Conservation (phyloP, 352 stramenopile genomes). For the Globisporangium takayamanum region DNA sequence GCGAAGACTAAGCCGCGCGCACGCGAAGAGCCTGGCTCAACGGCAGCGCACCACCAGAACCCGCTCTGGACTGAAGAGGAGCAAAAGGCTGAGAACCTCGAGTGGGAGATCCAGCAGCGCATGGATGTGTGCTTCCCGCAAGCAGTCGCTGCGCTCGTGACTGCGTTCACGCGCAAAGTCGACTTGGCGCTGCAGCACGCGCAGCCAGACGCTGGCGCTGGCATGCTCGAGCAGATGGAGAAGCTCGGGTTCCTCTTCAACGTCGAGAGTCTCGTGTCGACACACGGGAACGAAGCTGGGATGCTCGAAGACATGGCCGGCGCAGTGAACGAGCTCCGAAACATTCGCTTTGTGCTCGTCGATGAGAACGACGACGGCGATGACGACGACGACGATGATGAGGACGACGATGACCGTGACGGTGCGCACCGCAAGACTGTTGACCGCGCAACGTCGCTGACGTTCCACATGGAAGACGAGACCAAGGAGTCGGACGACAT, state of each 20-base stretch:
- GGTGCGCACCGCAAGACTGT: constrained; percentile 13
- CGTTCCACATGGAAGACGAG: constrained; percentile 71
- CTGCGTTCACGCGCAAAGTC: constrained; percentile 74
- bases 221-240: constrained; percentile 71
- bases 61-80: constrained; percentile 80
- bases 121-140: constrained; percentile 85
- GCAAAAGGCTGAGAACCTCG: constrained; percentile 68
- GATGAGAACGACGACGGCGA: constrained; percentile 61
- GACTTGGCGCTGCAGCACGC: constrained; percentile 64
- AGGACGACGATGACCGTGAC: constrained; percentile 24
- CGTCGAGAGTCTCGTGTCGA: constrained; percentile 80
- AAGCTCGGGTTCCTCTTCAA: constrained; percentile 82
- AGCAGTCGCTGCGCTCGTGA: constrained; percentile 71
- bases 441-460: constrained; percentile 24
- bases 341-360: constrained; percentile 75
- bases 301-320: constrained; percentile 88
- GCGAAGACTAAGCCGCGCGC: constrained; percentile 60
- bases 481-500: constrained; percentile 33
- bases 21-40: constrained; percentile 38
- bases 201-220: constrained; percentile 31
- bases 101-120: constrained; percentile 73
- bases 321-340: constrained; percentile 72
- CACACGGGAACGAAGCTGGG: constrained; percentile 80
- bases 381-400: constrained; percentile 40
- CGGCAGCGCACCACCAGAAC: constrained; percentile 45